Conservation (phyloP, 148 eudicot genomes). For the Mesembryanthemum crystallinum region DNA sequence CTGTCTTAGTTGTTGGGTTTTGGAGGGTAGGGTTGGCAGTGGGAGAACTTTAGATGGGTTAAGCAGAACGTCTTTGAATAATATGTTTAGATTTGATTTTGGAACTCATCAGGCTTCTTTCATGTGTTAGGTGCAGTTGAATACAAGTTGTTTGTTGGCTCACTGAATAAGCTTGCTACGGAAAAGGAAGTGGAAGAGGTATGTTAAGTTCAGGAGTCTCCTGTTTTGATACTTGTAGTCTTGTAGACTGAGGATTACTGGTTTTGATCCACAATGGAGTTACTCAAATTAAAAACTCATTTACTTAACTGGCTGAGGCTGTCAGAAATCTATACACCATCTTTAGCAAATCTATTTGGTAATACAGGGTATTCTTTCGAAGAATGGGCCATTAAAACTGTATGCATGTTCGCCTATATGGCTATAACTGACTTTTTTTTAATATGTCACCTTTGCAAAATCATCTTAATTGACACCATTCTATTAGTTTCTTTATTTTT, state of each 20-base stretch:
- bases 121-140: conserved; percentile 70
- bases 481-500: neutral
- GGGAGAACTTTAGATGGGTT: neutral
- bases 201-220: conserved; percentile 12
- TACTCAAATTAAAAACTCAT: neutral
- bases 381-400: no score
- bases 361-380: no score
- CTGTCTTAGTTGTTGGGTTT: neutral
- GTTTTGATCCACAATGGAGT: neutral
- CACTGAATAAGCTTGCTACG: conserved; percentile 78
- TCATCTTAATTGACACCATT: neutral
- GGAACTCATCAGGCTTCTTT: conserved; percentile 21
- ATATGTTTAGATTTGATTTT: neutral
- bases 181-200: conserved; percentile 97
- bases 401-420: neutral
- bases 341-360: no score
- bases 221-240: neutral
- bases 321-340: neutral
- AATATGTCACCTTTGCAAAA: neutral
- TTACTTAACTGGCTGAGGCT: neutral
- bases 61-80: neutral
- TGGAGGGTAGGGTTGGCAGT: neutral
- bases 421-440: neutral
- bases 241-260: neutral
- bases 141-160: conserved; percentile 88